A percentile compares a stretch with the other conserved stretches of the same genome.
Evolutionary conservation across 148 eudicot species (phyloP).

Genomic region (Agrostemma githago): DNA sequence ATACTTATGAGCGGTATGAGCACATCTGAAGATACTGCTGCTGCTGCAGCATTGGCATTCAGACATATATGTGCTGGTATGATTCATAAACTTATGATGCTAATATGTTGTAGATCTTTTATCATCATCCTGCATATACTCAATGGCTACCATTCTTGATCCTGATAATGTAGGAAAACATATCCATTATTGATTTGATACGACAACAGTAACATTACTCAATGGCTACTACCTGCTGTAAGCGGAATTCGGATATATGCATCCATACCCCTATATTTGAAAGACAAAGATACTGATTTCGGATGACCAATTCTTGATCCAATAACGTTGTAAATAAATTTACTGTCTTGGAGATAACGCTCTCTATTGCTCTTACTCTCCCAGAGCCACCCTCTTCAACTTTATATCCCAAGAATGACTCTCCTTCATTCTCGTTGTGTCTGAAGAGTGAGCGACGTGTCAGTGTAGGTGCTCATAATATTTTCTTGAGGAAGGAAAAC

Average conservation of each 20-base stretch:
- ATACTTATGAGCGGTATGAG: conserved; percentile 96
- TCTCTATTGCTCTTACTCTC: background rate
- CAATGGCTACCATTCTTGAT: background rate
- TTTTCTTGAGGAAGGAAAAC: background rate
- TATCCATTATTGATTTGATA: background rate
- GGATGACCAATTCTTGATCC: too few species aligned
- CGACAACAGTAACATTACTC: background rate
- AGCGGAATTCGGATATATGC: background rate
- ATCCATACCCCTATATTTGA: too few species aligned
- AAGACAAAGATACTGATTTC: too few species aligned
- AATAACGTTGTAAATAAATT: background rate
- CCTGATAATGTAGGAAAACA: background rate
- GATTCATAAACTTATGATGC: conserved; percentile 6
- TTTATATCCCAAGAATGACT: background rate
- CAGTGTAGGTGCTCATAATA: background rate
- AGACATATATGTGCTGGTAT: conserved; percentile 91
- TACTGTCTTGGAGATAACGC: too few species aligned
- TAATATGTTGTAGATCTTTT: background rate
- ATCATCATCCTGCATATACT: background rate
- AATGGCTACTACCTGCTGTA: background rate
- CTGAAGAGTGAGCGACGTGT: background rate
- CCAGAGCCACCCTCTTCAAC: background rate
- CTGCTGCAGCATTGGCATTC: conserved; percentile 92
- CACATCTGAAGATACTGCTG: conserved; percentile 91
- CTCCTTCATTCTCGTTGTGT: background rate